Percentiles rank a stretch among this genome's conserved stretches.
Evolutionary conservation across 192 early-diverging fungal genomes (phyloP).

Genomic region (Neocallimastix lanati): DNA sequence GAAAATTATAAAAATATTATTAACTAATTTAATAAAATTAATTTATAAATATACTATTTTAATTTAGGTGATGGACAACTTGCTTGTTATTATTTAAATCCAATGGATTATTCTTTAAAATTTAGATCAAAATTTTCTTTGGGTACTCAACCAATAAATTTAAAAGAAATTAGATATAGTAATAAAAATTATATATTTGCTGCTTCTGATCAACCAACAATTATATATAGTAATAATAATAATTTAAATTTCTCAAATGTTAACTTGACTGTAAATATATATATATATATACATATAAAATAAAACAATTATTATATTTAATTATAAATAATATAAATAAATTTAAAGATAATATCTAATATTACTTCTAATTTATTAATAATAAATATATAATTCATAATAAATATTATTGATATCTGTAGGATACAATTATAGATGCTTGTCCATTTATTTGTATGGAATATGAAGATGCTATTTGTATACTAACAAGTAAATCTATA

Average conservation of each 20-base stretch:
- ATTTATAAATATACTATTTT: too few species aligned
- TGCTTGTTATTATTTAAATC: constrained; percentile 44
- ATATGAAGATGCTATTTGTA: constrained; percentile 33
- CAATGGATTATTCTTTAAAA: constrained; percentile 6
- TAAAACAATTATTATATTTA: too few species aligned
- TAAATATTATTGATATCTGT: too few species aligned
- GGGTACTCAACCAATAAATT: constrained; percentile 53
- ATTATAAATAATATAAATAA: too few species aligned
- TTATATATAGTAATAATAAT: constrained; percentile 38
- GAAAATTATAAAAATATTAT: too few species aligned
- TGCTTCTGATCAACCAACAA: constrained; percentile 62
- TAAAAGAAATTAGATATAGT: constrained; percentile 26
- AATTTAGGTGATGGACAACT: constrained; percentile 61
- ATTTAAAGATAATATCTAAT: too few species aligned
- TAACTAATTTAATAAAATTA: too few species aligned
- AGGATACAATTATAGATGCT: constrained; percentile 23
- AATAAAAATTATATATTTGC: constrained; percentile 46
- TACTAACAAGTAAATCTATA: constrained; percentile 39
- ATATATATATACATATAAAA: background rate
- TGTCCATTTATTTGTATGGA: constrained; percentile 34
- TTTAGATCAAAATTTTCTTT: constrained; percentile 47
- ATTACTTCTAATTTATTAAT: too few species aligned
- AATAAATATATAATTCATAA: too few species aligned
- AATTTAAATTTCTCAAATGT: constrained; percentile 71
- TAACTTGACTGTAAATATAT: constrained; percentile 44